A percentile compares a stretch with the other conserved stretches of the same genome.
Conservation (phyloP, 306 rosid species). For the Cicer chorassanicum region DNA sequence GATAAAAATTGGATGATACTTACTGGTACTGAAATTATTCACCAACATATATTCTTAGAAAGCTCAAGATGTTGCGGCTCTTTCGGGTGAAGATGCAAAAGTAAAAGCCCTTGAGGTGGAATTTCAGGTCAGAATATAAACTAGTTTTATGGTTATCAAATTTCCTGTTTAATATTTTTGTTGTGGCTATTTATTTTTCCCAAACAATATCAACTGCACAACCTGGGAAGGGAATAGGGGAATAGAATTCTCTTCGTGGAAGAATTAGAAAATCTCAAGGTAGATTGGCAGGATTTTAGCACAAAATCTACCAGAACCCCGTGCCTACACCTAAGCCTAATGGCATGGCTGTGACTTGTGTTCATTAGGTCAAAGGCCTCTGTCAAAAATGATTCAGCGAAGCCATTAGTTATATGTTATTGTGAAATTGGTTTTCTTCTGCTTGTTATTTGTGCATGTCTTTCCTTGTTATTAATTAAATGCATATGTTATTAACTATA, state of each 20-base stretch:
- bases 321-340: slow-evolving; percentile 4
- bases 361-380: slow-evolving; percentile 6
- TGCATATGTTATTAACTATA: background rate
- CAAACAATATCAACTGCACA: slow-evolving; percentile 10
- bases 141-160: slow-evolving; percentile 26
- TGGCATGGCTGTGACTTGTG: slow-evolving; percentile 35
- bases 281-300: slow-evolving; percentile 36
- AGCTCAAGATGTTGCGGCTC: slow-evolving; percentile 52
- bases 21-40: slow-evolving; percentile 44
- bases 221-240: slow-evolving; percentile 25
- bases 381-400: slow-evolving; percentile 8
- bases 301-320: slow-evolving; percentile 25
- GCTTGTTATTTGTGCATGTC: slow-evolving; percentile 36
- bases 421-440: slow-evolving; percentile 40
- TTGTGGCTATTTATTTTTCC: slow-evolving; percentile 22
- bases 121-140: slow-evolving; percentile 65
- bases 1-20: slow-evolving; percentile 24
- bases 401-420: slow-evolving; percentile 24
- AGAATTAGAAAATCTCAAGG: slow-evolving; percentile 23
- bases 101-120: slow-evolving; percentile 61
- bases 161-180: slow-evolving; percentile 14
- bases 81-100: slow-evolving; percentile 62
- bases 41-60: slow-evolving; percentile 54
- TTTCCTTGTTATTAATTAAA: slow-evolving; percentile 33
- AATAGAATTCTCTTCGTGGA: slow-evolving; percentile 15